phyloP scores from a whole-genome alignment of 164 flowering plant species.

The Vitis vinifera region DNA sequence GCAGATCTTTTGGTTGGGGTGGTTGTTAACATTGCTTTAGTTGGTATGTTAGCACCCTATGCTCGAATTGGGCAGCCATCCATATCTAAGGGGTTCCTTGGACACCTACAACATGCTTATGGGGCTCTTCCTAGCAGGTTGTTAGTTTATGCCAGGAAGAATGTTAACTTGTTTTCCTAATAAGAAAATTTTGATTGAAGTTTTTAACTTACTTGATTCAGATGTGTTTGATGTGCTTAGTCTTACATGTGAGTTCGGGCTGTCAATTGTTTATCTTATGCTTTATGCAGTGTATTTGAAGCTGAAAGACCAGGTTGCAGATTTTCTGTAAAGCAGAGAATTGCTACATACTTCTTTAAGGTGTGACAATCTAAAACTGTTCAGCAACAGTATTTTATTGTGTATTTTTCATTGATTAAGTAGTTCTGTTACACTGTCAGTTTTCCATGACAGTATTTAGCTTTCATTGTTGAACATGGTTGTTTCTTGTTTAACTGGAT shows the following conservation, averaged over 20 bases:
- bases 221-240: too few relatives aligned
- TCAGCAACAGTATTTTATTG: too few relatives aligned
- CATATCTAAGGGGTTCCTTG: constrained; percentile 57
- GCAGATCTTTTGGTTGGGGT: constrained; percentile 89
- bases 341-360: constrained; percentile 86
- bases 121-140: constrained; percentile 92
- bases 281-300: constrained; percentile 77
- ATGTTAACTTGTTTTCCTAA: too few relatives aligned
- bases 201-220: too few relatives aligned
- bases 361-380: constrained; percentile 24
- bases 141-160: background rate
- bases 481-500: background rate
- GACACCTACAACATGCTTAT: constrained; percentile 56
- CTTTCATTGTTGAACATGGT: too few relatives aligned
- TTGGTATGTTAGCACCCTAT: constrained; percentile 91
- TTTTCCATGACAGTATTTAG: too few relatives aligned
- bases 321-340: constrained; percentile 66
- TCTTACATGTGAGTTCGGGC: too few relatives aligned
- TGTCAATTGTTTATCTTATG: background rate
- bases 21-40: constrained; percentile 82
- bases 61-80: constrained; percentile 79
- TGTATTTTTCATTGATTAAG: too few relatives aligned
- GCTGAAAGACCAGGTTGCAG: constrained; percentile 84
- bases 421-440: too few relatives aligned
- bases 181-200: too few relatives aligned